phyloP scores from a whole-genome alignment of 164 flowering plant genomes.

The Umbellularia californica region DNA sequence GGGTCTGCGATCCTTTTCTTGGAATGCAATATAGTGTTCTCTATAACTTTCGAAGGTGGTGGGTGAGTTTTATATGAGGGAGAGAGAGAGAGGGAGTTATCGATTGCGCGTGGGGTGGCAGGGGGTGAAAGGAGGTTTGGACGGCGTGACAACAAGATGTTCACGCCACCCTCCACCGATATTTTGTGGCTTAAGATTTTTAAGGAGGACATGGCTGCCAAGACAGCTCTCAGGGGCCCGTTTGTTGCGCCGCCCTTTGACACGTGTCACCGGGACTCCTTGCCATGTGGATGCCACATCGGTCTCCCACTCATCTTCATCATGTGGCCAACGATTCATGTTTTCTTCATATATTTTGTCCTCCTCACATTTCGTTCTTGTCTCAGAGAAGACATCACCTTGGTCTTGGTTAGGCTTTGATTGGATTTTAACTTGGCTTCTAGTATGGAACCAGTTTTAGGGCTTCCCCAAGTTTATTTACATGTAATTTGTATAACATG shows the following conservation, averaged over 20 bases:
- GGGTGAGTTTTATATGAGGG: neutral
- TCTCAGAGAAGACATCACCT: constrained; percentile 9
- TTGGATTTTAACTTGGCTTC: neutral
- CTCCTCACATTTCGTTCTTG: neutral
- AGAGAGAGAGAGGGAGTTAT: constrained; percentile 13
- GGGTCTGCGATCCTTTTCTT: neutral
- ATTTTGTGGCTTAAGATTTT: constrained; percentile 34
- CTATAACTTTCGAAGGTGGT: no score
- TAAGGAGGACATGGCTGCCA: neutral
- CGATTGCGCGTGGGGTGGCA: constrained; percentile 67
- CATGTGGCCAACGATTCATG: constrained; percentile 31
- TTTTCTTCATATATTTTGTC: neutral
- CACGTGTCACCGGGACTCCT: constrained; percentile 20
- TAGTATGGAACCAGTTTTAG: neutral
- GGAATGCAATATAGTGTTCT: neutral
- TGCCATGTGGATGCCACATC: constrained; percentile 31
- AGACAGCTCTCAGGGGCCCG: constrained; percentile 9
- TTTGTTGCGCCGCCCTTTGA: constrained; percentile 51
- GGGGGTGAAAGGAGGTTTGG: constrained; percentile 46
- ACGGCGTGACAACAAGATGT: constrained; percentile 53
- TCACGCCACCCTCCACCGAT: constrained; percentile 63
- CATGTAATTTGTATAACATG: neutral
- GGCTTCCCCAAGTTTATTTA: neutral
- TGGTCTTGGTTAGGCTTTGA: neutral
- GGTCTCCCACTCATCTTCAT: constrained; percentile 26